These are phyloP conservation scores for Leccinum discolor DNA, from an alignment of 1,284 basidiomycete species.

Conservation along the genomic window DNA sequence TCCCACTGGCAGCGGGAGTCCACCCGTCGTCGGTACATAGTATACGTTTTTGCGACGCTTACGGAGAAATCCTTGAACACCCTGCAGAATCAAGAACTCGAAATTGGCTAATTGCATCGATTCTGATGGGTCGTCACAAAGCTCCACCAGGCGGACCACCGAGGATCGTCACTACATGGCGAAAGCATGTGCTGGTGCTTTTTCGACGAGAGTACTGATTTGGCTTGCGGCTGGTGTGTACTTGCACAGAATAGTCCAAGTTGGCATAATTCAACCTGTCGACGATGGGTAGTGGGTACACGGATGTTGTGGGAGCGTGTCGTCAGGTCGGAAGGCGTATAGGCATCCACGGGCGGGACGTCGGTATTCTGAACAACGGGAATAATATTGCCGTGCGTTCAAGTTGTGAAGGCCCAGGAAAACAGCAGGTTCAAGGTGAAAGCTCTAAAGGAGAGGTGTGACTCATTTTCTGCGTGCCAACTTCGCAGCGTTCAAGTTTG, in stretches of 20 bases:
- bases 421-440: too few species aligned
- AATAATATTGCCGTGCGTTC: conserved; percentile 23
- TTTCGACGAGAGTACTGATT: conserved; percentile 87
- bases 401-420: conserved; percentile 8
- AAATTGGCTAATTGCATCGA: conserved; percentile 96
- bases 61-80: conserved; percentile 93
- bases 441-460: too few species aligned
- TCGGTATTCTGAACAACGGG: conserved; percentile 10
- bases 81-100: conserved; percentile 90
- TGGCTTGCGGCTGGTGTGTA: conserved; percentile 88
- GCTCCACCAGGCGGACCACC: conserved; percentile 90
- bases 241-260: conserved; percentile 90
- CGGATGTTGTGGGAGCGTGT: conserved; percentile 55
- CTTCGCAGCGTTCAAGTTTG: too few species aligned
- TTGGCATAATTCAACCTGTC: conserved; percentile 95
- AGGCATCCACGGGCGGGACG: conserved; percentile 3
- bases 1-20: conserved; percentile 58
- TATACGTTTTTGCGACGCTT: conserved; percentile 79
- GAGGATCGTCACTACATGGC: conserved; percentile 69
- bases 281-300: conserved; percentile 51
- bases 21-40: conserved; percentile 67
- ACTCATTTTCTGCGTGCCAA: too few species aligned
- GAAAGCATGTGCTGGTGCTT: conserved; percentile 98
- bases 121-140: conserved; percentile 93
- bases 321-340: conserved; percentile 11